Conservation (phyloP, 352 stramenopile species). For the Pythium graminicola region DNA sequence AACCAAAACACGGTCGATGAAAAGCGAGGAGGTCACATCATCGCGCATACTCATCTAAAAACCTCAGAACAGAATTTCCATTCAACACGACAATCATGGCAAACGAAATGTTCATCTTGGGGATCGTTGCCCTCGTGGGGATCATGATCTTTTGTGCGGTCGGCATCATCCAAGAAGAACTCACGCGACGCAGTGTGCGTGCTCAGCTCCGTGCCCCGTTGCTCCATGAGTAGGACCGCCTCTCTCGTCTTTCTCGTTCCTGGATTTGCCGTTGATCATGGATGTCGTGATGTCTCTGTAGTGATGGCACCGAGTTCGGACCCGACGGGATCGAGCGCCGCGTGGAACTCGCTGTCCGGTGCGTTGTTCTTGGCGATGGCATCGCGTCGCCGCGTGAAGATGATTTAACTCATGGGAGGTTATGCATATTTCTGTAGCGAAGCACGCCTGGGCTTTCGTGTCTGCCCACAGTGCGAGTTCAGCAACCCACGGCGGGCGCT, state of each 20-base stretch:
- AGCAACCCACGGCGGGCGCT: slow-evolving; percentile 17
- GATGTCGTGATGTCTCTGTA: background rate
- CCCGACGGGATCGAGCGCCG: slow-evolving; percentile 16
- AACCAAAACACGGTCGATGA: background rate
- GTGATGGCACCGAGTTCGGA: background rate
- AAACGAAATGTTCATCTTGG: slow-evolving; percentile 13
- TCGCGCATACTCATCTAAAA: background rate
- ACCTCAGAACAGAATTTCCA: slow-evolving; percentile 16
- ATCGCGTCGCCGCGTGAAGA: no score
- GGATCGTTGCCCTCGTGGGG: slow-evolving; percentile 32
- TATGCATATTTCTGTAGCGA: slow-evolving; percentile 1
- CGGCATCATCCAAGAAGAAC: slow-evolving; percentile 31
- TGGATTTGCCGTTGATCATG: no score
- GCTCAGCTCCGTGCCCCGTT: slow-evolving; percentile 43
- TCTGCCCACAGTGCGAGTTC: slow-evolving; percentile 18
- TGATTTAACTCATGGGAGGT: background rate
- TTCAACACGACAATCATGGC: slow-evolving; percentile 1
- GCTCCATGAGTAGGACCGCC: slow-evolving; percentile 31
- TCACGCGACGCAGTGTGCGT: slow-evolving; percentile 37
- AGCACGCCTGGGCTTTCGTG: slow-evolving; percentile 9
- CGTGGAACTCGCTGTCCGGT: slow-evolving; percentile 27
- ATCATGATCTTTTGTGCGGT: slow-evolving; percentile 45
- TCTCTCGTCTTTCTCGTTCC: background rate
- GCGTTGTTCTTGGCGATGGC: background rate
- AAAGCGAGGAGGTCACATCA: background rate